Evolutionary conservation across 495 filamentous ascomycete genomes (phyloP).

Genomic region (Penicillium longicatenatum): DNA sequence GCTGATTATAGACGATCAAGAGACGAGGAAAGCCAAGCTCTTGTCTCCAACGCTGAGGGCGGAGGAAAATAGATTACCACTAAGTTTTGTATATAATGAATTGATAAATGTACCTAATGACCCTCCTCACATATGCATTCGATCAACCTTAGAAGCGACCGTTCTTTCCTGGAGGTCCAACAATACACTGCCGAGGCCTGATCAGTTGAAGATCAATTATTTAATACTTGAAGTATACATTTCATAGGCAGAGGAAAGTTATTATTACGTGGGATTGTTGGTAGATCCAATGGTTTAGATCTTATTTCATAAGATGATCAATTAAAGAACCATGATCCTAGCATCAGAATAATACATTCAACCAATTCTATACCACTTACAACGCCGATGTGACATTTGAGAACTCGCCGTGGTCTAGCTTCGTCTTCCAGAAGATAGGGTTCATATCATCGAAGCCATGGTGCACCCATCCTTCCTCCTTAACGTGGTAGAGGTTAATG

Average conservation of each 20-base stretch:
- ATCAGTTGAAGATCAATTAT: too few relatives aligned
- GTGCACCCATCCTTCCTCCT: slow-evolving; percentile 98
- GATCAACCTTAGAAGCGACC: too few relatives aligned
- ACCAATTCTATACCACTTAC: slow-evolving; percentile 23
- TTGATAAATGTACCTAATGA: neutral
- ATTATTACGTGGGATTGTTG: too few relatives aligned
- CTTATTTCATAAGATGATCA: neutral
- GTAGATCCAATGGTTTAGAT: too few relatives aligned
- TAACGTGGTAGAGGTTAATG: slow-evolving; percentile 98
- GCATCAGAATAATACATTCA: slow-evolving; percentile 28
- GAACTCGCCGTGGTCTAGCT: slow-evolving; percentile 97
- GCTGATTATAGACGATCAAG: neutral
- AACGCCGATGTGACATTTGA: slow-evolving; percentile 90
- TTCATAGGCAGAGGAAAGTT: neutral
- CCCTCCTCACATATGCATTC: too few relatives aligned
- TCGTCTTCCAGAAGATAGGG: slow-evolving; percentile 98
- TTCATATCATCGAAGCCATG: slow-evolving; percentile 95
- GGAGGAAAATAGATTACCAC: neutral
- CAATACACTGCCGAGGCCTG: too few relatives aligned
- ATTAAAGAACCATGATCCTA: slow-evolving; percentile 13
- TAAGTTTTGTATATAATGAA: neutral
- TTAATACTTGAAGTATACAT: neutral
- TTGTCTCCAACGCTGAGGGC: neutral
- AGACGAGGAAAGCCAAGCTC: slow-evolving; percentile 1
- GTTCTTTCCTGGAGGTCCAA: too few relatives aligned